Evolutionary conservation across 352 stramenopile species (phyloP).

Genomic region (Phytophthora agathidicida): DNA sequence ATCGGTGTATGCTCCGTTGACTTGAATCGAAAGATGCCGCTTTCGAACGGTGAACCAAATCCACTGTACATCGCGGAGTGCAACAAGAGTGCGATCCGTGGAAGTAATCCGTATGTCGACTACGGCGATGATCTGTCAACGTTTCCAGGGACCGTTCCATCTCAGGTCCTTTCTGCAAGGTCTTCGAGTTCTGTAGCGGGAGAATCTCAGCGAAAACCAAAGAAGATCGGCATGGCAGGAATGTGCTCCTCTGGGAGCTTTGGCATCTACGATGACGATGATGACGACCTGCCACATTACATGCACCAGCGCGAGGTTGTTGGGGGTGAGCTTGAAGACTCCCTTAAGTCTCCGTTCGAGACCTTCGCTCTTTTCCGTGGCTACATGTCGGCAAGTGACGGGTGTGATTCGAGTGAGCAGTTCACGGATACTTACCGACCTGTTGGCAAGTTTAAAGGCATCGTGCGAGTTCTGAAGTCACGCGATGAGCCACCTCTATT

Average conservation of each 20-base stretch:
- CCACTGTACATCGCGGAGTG: constrained; percentile 56
- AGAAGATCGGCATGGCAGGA: constrained; percentile 3
- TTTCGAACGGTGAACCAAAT: constrained; percentile 72
- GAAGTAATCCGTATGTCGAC: constrained; percentile 74
- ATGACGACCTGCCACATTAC: constrained; percentile 75
- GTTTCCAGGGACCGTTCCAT: constrained; percentile 54
- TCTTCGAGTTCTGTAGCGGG: constrained; percentile 5
- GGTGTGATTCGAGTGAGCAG: constrained; percentile 34
- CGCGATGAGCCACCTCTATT: constrained; percentile 76
- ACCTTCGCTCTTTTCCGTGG: constrained; percentile 76
- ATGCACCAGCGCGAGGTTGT: constrained; percentile 63
- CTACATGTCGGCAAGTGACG: constrained; percentile 44
- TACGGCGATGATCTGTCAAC: constrained; percentile 60
- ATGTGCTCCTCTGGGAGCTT: constrained; percentile 38
- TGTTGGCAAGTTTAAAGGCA: constrained; percentile 90
- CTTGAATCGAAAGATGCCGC: constrained; percentile 72
- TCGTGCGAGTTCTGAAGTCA: constrained; percentile 82
- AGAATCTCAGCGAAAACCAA: constrained; percentile 16
- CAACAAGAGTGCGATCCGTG: constrained; percentile 25
- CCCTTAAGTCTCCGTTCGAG: constrained; percentile 83
- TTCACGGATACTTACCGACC: constrained; percentile 45
- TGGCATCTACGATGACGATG: constrained; percentile 44
- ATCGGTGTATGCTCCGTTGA: constrained; percentile 80
- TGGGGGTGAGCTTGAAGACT: constrained; percentile 65
- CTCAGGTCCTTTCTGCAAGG: constrained; percentile 16